A percentile compares a stretch with the other conserved stretches of the same genome.
These are phyloP conservation scores for Helminthosporium solani DNA, from an alignment of 2,329 filamentous ascomycete genomes.

Conservation along the genomic window DNA sequence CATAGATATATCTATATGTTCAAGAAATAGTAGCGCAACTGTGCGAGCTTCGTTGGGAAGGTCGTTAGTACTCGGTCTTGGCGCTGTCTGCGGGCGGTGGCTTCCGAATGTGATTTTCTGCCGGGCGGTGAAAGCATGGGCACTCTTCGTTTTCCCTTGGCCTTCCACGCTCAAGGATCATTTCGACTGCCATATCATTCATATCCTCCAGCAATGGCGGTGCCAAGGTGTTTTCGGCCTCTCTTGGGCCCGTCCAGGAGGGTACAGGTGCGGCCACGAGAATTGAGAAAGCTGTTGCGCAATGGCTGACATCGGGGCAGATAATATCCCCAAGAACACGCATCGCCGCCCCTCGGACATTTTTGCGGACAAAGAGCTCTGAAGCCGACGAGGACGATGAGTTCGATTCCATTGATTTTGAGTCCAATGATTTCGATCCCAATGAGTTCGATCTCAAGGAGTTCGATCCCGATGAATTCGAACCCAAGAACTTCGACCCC, in stretches of 20 bases:
- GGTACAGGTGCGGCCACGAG: constrained; percentile 38
- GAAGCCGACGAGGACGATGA: constrained; percentile 21
- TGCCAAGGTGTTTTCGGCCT: constrained; percentile 47
- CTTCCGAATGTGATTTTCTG: constrained; percentile 24
- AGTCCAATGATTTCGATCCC: no score
- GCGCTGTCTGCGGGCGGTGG: constrained; percentile 20
- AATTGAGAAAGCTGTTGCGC: neutral
- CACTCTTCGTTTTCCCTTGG: constrained; percentile 21
- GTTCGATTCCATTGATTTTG: constrained; percentile 7
- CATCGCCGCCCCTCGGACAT: constrained; percentile 17
- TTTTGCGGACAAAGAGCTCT: constrained; percentile 24
- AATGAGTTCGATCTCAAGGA: no score
- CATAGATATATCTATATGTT: neutral
- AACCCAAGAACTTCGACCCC: no score
- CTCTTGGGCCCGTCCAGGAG: constrained; percentile 47
- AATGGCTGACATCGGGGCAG: constrained; percentile 24
- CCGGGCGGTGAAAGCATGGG: constrained; percentile 26
- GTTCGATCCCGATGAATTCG: no score
- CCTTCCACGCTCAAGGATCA: constrained; percentile 2
- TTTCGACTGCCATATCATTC: constrained; percentile 17
- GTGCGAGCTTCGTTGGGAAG: constrained; percentile 16
- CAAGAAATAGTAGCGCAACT: neutral
- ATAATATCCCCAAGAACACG: constrained; percentile 26
- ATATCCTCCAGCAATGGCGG: constrained; percentile 43
- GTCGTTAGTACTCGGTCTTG: constrained; percentile 22